These are phyloP conservation scores for Torulaspora pretoriensis DNA, from an alignment of 1,139 yeast species.

Conservation along the genomic window DNA sequence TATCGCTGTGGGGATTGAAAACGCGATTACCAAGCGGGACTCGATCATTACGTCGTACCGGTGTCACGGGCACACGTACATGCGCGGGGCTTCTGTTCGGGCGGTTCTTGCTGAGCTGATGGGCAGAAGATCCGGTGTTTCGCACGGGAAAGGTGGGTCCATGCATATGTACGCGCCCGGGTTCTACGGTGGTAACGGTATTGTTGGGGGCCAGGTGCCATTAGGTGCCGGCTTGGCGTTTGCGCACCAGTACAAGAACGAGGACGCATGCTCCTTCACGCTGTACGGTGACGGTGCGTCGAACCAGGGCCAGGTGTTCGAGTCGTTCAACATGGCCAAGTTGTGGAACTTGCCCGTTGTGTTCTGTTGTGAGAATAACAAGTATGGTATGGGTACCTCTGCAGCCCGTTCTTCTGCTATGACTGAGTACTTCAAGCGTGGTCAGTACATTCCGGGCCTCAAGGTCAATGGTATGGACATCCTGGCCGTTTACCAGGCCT, in stretches of 20 bases:
- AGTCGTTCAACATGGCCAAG: constrained; percentile 97
- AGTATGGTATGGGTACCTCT: constrained; percentile 99
- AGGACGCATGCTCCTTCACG: constrained; percentile 76
- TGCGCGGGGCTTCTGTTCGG: constrained; percentile 92
- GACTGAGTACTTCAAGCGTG: constrained; percentile 97
- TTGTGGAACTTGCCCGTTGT: constrained; percentile 94
- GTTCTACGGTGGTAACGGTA: constrained; percentile 98
- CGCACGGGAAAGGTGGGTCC: constrained; percentile 98
- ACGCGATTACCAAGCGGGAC: constrained; percentile 80
- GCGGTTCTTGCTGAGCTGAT: constrained; percentile 90
- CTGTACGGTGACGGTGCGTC: constrained; percentile 99
- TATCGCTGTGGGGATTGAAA: constrained; percentile 95
- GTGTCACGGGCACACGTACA: constrained; percentile 96
- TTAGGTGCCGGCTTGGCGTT: constrained; percentile 96
- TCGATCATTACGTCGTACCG: constrained; percentile 94
- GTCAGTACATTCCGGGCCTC: constrained; percentile 98
- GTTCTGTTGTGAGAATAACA: constrained; percentile 97
- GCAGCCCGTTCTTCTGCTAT: constrained; percentile 95
- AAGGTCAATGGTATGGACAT: constrained; percentile 99
- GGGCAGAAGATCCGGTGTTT: constrained; percentile 94
- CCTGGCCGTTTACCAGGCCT: constrained; percentile 90
- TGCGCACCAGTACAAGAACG: constrained; percentile 90
- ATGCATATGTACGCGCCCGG: constrained; percentile 97
- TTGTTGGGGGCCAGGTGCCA: constrained; percentile 99
- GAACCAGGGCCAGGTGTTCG: constrained; percentile 98